These are phyloP conservation scores for Wallacemonas sp. DNA, from an alignment of 208 protist genomes.

Conservation along the genomic window DNA sequence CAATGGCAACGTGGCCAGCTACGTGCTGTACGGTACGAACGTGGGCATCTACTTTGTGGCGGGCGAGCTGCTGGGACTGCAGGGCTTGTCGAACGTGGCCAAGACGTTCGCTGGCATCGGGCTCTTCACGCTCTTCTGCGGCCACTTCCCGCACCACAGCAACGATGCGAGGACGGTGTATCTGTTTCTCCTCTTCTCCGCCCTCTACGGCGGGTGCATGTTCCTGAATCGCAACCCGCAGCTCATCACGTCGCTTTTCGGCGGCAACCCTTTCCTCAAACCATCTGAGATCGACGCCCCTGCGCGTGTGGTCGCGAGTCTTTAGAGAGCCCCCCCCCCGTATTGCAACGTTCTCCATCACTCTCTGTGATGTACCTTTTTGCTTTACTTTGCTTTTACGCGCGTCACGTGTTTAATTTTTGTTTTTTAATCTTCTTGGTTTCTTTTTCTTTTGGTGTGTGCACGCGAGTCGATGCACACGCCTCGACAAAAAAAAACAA, in stretches of 20 bases:
- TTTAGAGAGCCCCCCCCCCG: too few species aligned
- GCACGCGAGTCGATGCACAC: neutral
- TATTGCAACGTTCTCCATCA: too few species aligned
- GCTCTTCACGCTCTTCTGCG: constrained; percentile 19
- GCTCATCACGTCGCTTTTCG: constrained; percentile 6
- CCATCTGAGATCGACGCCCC: too few species aligned
- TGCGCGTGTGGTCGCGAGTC: too few species aligned
- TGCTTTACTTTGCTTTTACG: too few species aligned
- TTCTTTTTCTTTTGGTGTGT: too few species aligned
- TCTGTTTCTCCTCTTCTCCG: constrained; percentile 2
- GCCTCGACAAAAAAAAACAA: neutral
- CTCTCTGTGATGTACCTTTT: too few species aligned
- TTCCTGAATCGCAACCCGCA: constrained; percentile 15
- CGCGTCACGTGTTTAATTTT: too few species aligned
- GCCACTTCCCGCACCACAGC: neutral
- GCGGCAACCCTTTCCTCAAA: neutral
- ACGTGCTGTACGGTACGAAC: constrained; percentile 5
- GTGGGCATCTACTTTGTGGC: constrained; percentile 1
- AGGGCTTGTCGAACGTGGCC: constrained; percentile 5
- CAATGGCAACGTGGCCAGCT: neutral
- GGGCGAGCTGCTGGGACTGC: constrained; percentile 3
- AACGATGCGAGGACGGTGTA: neutral
- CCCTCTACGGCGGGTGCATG: constrained; percentile 1
- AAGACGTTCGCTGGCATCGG: constrained; percentile 16
- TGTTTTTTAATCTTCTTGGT: too few species aligned